Evolutionary conservation across 2,329 filamentous ascomycete genomes (phyloP), one percentile per base, ranked within the genome.

Genomic region (Chalaropsis ovoidea): DNA sequence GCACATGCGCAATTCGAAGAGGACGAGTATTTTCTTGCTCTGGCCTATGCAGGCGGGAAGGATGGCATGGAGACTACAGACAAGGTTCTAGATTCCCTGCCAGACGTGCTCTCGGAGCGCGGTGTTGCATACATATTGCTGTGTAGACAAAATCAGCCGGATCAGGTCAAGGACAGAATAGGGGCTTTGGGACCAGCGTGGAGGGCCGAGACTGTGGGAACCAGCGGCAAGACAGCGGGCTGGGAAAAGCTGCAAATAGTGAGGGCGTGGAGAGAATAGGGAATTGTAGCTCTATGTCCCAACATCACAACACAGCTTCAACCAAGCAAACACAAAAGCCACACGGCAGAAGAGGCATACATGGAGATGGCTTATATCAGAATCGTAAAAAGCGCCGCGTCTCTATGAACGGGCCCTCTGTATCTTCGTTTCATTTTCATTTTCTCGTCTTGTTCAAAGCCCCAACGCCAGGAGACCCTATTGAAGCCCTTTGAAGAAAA

Each of bases 1-100:
- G 69, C 75, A 43, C 69, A 71, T 70, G 77, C 73, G 49, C 75
- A 76, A 10, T 96, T 90, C 70, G 89, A 92, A 65, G 83, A 86
- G 66, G 91, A 96, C 72, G 92, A 89, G 35, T 87, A 90, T 72
- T 80, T 96, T 65, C 81, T 97, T 27, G 85, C 88, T 47, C 78
- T 97, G 61, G 90, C 91, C 3, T 97, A 96, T 74, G 93, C 91
- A 0, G 94, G 94, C 31, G 94, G 94, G 0, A 76, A 77, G 39
- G 88, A 96, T 73, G 94, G 94, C 5, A 99, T 99, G 93, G 90
- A 95, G 77, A 90, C 87, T 31, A 99, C 93, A 58, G 83, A 93
- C 68, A 81, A 89, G 49, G 77, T 99, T 69, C 78, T 99, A 47
- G 82, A 82, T 10, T 79, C 82, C 42, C 76, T 99, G 69, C 87